These are phyloP conservation scores for Pisolithus microcarpus DNA, from an alignment of 768 basidiomycete genomes.

Conservation along the genomic window DNA sequence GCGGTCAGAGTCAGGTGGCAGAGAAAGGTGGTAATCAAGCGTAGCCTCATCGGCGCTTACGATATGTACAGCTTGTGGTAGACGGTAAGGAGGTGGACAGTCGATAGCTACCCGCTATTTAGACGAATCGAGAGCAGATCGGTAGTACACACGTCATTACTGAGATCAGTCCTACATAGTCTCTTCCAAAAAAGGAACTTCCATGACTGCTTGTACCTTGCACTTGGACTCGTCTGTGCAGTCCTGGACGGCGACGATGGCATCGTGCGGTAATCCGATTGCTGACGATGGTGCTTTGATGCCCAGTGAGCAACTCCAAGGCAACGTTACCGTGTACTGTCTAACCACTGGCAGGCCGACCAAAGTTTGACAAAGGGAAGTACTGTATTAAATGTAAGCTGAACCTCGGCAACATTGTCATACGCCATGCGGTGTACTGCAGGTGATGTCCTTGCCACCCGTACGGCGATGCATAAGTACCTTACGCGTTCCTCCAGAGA, in stretches of 20 bases:
- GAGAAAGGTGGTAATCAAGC: too few species aligned
- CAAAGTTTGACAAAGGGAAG: constrained; percentile 60
- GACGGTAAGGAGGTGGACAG: too few species aligned
- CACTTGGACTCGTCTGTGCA: background rate
- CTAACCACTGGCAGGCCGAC: constrained; percentile 39
- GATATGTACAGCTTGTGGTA: too few species aligned
- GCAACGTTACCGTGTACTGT: background rate
- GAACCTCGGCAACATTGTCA: constrained; percentile 57
- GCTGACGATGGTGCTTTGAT: constrained; percentile 55
- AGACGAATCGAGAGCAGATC: too few species aligned
- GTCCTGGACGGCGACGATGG: constrained; percentile 12
- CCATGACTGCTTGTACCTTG: background rate
- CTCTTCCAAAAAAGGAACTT: too few species aligned
- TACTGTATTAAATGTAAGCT: constrained; percentile 71
- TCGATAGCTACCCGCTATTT: too few species aligned
- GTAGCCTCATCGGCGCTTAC: too few species aligned
- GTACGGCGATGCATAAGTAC: background rate
- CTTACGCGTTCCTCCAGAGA: constrained; percentile 30
- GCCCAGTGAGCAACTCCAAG: constrained; percentile 43
- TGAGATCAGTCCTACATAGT: too few species aligned
- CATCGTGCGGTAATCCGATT: constrained; percentile 60
- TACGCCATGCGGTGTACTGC: constrained; percentile 81
- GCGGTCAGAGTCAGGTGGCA: too few species aligned
- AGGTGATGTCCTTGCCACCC: constrained; percentile 39
- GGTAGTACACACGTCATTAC: too few species aligned